These are phyloP conservation scores for Arachis hypogaea DNA, from an alignment of 306 rosid genomes.

Conservation along the genomic window DNA sequence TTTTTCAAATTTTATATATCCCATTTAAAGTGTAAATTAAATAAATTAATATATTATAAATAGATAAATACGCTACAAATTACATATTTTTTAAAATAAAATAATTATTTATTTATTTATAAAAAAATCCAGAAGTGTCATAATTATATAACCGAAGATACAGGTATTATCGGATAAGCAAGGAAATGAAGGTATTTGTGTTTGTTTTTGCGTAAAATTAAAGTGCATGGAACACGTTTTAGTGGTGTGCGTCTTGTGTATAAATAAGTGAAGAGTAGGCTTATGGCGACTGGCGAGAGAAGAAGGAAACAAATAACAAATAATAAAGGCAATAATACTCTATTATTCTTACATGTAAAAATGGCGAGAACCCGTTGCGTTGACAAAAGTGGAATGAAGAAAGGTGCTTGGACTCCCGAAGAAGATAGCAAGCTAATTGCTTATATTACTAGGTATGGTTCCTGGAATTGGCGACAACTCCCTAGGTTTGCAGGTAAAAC, in stretches of 20 bases:
- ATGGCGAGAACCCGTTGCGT: slow-evolving; percentile 65
- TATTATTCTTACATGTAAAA: neutral
- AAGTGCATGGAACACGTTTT: slow-evolving; percentile 26
- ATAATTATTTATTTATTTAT: too few species aligned
- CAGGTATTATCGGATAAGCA: too few species aligned
- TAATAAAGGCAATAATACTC: too few species aligned
- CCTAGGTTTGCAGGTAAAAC: slow-evolving; percentile 69
- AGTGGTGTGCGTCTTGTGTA: neutral
- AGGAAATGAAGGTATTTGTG: too few species aligned
- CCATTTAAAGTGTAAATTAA: too few species aligned
- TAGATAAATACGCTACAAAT: too few species aligned
- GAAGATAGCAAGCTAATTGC: slow-evolving; percentile 67
- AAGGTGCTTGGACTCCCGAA: slow-evolving; percentile 71
- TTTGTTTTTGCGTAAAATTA: neutral
- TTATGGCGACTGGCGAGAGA: neutral
- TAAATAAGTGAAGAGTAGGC: neutral
- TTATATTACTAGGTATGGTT: slow-evolving; percentile 64
- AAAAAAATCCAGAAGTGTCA: too few species aligned
- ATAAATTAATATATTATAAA: too few species aligned
- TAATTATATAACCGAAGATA: too few species aligned
- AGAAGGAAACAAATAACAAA: neutral
- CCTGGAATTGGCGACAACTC: slow-evolving; percentile 82
- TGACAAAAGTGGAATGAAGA: slow-evolving; percentile 61
- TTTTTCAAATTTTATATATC: too few species aligned
- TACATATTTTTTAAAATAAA: too few species aligned